Percentiles rank a stretch among this genome's conserved stretches.
Evolutionary conservation across 2,329 filamentous ascomycete genomes (phyloP).

Genomic region (Triangularia verruculosa): DNA sequence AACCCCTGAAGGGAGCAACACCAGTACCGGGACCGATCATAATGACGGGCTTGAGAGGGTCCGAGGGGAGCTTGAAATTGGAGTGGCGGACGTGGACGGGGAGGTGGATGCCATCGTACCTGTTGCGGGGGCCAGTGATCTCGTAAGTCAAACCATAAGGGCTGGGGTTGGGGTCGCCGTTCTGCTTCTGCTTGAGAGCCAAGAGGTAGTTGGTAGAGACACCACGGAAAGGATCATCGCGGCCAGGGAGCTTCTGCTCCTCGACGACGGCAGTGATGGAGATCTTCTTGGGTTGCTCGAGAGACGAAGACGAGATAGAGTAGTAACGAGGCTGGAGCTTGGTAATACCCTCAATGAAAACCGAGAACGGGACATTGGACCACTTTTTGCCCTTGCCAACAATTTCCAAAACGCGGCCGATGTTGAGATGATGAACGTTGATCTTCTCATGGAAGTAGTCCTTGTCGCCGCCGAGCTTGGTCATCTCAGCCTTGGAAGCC

Average conservation of each 20-base stretch:
- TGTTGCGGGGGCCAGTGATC: constrained; percentile 86
- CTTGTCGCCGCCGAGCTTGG: constrained; percentile 85
- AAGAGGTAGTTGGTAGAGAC: constrained; percentile 96
- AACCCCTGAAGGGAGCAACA: constrained; percentile 92
- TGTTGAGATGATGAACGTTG: constrained; percentile 78
- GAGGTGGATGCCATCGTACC: constrained; percentile 92
- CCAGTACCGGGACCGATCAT: constrained; percentile 96
- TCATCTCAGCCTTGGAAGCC: constrained; percentile 79
- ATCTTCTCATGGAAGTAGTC: constrained; percentile 92
- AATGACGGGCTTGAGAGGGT: constrained; percentile 89
- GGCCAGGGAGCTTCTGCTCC: constrained; percentile 71
- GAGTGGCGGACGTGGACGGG: constrained; percentile 96
- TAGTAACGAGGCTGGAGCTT: constrained; percentile 98
- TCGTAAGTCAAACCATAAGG: constrained; percentile 83
- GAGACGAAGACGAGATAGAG: constrained; percentile 95
- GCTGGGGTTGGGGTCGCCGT: constrained; percentile 77
- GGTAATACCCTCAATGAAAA: constrained; percentile 87
- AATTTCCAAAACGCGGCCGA: constrained; percentile 76
- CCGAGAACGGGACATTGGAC: constrained; percentile 85
- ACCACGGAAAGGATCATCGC: constrained; percentile 77
- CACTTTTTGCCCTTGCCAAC: constrained; percentile 74
- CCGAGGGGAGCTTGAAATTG: constrained; percentile 98
- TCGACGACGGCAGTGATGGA: constrained; percentile 95
- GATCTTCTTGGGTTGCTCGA: constrained; percentile 91
- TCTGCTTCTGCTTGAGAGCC: constrained; percentile 94